phyloP scores from a whole-genome alignment of 2,329 filamentous ascomycete species.

The Blastomyces percursus region DNA sequence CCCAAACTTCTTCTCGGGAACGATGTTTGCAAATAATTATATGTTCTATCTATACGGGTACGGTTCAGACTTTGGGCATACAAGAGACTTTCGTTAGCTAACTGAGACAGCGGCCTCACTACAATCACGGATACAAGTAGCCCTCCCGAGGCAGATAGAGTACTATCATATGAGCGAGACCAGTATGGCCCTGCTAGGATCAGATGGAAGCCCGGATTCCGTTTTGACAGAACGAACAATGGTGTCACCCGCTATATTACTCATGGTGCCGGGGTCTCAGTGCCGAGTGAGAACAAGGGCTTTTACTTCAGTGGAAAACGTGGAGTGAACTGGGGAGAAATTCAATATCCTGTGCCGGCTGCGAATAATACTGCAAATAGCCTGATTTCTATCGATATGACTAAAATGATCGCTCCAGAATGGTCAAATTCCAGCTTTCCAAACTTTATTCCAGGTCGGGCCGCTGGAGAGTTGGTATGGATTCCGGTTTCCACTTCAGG shows the following conservation, averaged over 20 bases:
- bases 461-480: constrained; percentile 58
- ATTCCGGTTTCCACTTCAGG: constrained; percentile 31
- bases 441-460: constrained; percentile 41
- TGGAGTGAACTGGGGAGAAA: constrained; percentile 40
- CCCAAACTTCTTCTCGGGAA: constrained; percentile 52
- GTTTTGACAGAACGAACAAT: constrained; percentile 31
- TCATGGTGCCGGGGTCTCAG: constrained; percentile 52
- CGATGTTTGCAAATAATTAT: constrained; percentile 53
- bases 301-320: constrained; percentile 60
- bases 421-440: constrained; percentile 52
- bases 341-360: constrained; percentile 33
- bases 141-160: constrained; percentile 33
- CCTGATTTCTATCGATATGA: constrained; percentile 53
- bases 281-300: constrained; percentile 58
- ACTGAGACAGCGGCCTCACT: constrained; percentile 36
- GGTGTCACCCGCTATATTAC: constrained; percentile 51
- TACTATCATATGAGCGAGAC: constrained; percentile 44
- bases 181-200: constrained; percentile 40
- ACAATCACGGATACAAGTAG: constrained; percentile 26
- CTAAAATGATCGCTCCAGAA: constrained; percentile 36
- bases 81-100: background rate
- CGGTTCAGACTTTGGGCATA: background rate
- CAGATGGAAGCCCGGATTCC: constrained; percentile 38
- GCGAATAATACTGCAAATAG: constrained; percentile 39
- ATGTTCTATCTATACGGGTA: constrained; percentile 54